Evolutionary conservation across 768 basidiomycete genomes (phyloP), one percentile per base, ranked within the genome.

Genomic region (Collybiopsis luxurians): DNA sequence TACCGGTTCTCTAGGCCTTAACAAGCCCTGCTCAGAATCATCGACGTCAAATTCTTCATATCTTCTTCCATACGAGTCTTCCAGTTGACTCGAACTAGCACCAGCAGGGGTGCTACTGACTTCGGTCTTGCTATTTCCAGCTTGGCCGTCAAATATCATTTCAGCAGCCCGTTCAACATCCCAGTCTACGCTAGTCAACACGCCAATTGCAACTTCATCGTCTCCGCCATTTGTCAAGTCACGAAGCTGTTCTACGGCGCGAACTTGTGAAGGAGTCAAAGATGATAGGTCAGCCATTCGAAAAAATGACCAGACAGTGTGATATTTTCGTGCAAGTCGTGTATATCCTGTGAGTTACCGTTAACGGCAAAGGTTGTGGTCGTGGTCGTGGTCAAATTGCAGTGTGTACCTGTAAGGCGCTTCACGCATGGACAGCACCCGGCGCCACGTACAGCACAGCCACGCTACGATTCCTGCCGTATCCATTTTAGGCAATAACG

Each of bases 81-180:
- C 50, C 10, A 38, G 60, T 42, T 53, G 51, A 24, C 63, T 53
- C 26, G 60, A 44, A 53, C 51, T 27, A 60, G 38, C 30, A 26
- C 19, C 9, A 9, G 10, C 17, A 10, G 43, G 28, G n/a, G 21
- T 26, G 10, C n/a, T 27, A n/a, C 13, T 30, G n/a, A 13, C 28
- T 19, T 42, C 40, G 58, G 30, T 53, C 27, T 56, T 40, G 63
- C 55, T 46, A 57, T 54, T 36, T 34, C 17, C n/a, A 2, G 30
- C 28, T 36, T 63, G 38, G 53, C 67, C 61, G 26, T 78, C 83
- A 59, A 86, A 87, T 23, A 88, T 75, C 15, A 85, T 66, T 57
- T 87, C 82, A 12, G 81, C 81, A 17, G 86, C 86, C 59, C 78
- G 75, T 82, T 87, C 77, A 30, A 91, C 80, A 71, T 89, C 83